These are phyloP conservation scores for Nakazawaea peltata DNA, from an alignment of 805 yeast genomes.

Conservation along the genomic window DNA sequence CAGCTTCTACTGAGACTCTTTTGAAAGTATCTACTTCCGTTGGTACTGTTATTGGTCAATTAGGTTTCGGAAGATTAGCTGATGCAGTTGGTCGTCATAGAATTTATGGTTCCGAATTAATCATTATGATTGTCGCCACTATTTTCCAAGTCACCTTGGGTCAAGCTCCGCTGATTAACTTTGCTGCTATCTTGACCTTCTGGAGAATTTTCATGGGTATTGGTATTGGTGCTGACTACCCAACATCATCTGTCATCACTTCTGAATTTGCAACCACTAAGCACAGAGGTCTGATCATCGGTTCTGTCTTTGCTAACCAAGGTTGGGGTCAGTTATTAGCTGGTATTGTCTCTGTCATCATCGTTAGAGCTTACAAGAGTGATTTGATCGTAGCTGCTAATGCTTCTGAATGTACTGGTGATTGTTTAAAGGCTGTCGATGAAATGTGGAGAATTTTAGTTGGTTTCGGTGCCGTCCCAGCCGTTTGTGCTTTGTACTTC, in stretches of 20 bases:
- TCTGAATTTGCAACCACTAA: slow-evolving; percentile 79
- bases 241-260: slow-evolving; percentile 76
- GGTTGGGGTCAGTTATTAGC: slow-evolving; percentile 83
- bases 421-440: slow-evolving; percentile 63
- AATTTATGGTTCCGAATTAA: slow-evolving; percentile 71
- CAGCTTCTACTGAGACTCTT: slow-evolving; percentile 57
- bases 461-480: slow-evolving; percentile 81
- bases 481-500: slow-evolving; percentile 64
- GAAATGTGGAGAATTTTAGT: slow-evolving; percentile 80
- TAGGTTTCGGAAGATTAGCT: slow-evolving; percentile 66
- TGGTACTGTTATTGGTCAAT: slow-evolving; percentile 79
- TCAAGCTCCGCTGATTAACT: slow-evolving; percentile 53
- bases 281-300: slow-evolving; percentile 91
- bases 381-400: slow-evolving; percentile 40
- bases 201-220: slow-evolving; percentile 78
- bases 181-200: slow-evolving; percentile 57
- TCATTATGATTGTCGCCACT: slow-evolving; percentile 65
- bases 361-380: slow-evolving; percentile 60
- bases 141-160: slow-evolving; percentile 63
- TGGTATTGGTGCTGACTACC: slow-evolving; percentile 90
- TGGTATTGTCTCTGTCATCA: slow-evolving; percentile 62
- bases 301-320: slow-evolving; percentile 83
- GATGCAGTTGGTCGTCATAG: slow-evolving; percentile 71
- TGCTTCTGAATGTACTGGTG: slow-evolving; percentile 47
- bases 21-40: slow-evolving; percentile 79